phyloP scores from a whole-genome alignment of 2,329 filamentous ascomycete species.

The Pseudogymnoascus sp. region DNA sequence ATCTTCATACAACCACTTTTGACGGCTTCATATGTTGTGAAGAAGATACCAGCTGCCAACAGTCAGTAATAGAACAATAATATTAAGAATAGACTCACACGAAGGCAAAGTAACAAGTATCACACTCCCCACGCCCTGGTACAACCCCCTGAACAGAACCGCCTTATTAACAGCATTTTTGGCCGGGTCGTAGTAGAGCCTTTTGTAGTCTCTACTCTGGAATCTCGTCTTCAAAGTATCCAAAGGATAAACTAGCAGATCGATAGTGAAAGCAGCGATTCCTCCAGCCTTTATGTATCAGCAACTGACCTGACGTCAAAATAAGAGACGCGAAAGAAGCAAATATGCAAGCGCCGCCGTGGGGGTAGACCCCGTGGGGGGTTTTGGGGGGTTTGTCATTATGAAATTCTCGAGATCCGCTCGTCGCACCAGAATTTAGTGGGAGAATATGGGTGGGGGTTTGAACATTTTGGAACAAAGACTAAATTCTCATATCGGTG shows the following conservation, averaged over 20 bases:
- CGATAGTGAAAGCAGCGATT: slow-evolving; percentile 75
- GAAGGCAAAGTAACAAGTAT: slow-evolving; percentile 84
- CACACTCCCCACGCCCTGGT: slow-evolving; percentile 80
- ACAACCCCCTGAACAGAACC: slow-evolving; percentile 62
- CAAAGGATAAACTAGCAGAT: slow-evolving; percentile 79
- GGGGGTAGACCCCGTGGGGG: not conserved
- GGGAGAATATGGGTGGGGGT: not conserved
- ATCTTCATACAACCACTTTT: slow-evolving; percentile 55
- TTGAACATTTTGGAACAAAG: not conserved
- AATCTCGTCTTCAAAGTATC: slow-evolving; percentile 85
- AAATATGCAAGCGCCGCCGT: slow-evolving; percentile 4
- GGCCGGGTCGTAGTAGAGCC: slow-evolving; percentile 52
- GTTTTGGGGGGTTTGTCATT: slow-evolving; percentile 2
- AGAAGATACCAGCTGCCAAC: slow-evolving; percentile 67
- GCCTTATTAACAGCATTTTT: slow-evolving; percentile 46
- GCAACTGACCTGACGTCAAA: slow-evolving; percentile 10
- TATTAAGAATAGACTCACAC: slow-evolving; percentile 39
- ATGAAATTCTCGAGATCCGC: slow-evolving; percentile 8
- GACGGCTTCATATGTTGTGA: slow-evolving; percentile 76
- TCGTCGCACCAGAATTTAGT: slow-evolving; percentile 1
- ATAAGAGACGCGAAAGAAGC: slow-evolving; percentile 7
- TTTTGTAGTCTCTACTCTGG: slow-evolving; percentile 68
- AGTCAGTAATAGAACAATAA: slow-evolving; percentile 16
- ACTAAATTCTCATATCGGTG: not conserved
- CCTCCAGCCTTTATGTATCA: slow-evolving; percentile 60